phyloP scores from a whole-genome alignment of 2,329 filamentous ascomycete species.

The Epichloe baconii region DNA sequence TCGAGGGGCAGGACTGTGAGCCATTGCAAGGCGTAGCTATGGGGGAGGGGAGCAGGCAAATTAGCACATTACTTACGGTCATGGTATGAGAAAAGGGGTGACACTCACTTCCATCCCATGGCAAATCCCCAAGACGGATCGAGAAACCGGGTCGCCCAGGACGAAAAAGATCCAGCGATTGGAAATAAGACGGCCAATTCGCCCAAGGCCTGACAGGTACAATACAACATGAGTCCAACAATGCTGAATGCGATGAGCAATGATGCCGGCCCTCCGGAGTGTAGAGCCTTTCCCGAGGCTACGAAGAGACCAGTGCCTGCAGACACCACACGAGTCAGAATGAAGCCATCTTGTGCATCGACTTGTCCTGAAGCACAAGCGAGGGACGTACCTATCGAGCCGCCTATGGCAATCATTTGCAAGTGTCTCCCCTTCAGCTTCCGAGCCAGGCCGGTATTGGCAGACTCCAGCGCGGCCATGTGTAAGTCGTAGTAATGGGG shows the following conservation, averaged over 20 bases:
- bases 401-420: slow-evolving; percentile 96
- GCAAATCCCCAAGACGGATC: slow-evolving; percentile 92
- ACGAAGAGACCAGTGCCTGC: slow-evolving; percentile 65
- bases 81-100: not conserved
- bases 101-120: slow-evolving; percentile 78
- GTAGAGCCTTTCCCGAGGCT: slow-evolving; percentile 60
- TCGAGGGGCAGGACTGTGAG: slow-evolving; percentile 71
- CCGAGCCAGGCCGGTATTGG: slow-evolving; percentile 60
- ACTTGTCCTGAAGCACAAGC: not conserved
- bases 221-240: slow-evolving; percentile 80
- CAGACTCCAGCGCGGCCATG: slow-evolving; percentile 56
- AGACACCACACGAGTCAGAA: slow-evolving; percentile 14
- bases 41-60: too few species aligned
- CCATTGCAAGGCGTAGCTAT: slow-evolving; percentile 77
- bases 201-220: slow-evolving; percentile 80
- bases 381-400: slow-evolving; percentile 57
- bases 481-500: slow-evolving; percentile 42
- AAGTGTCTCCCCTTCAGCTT: slow-evolving; percentile 73
- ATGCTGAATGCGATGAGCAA: slow-evolving; percentile 65
- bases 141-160: slow-evolving; percentile 82
- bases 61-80: not conserved
- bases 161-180: slow-evolving; percentile 81
- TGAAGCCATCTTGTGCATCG: not conserved
- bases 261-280: slow-evolving; percentile 63
- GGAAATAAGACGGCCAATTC: slow-evolving; percentile 87